Evolutionary conservation across 176 grass and related monocot species (phyloP).

Genomic region (bread wheat (Triticum aestivum)): DNA sequence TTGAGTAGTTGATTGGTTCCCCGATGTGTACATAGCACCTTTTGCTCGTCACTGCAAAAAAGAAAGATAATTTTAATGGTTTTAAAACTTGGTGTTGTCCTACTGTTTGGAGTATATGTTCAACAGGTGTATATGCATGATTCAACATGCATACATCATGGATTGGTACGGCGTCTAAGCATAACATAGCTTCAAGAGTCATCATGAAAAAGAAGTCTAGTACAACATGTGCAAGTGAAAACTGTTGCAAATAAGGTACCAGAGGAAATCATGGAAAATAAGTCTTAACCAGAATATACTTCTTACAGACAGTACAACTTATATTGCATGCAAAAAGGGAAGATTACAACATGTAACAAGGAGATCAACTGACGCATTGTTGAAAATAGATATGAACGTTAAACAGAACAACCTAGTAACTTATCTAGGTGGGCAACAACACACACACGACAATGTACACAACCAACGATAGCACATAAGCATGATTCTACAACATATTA

Average conservation of each 20-base stretch:
- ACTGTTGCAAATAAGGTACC: not conserved
- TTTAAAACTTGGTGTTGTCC: too few relatives aligned
- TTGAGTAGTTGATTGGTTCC: too few relatives aligned
- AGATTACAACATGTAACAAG: not conserved
- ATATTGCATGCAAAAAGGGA: not conserved
- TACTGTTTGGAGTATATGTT: too few relatives aligned
- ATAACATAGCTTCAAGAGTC: conserved; percentile 4
- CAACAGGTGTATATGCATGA: too few relatives aligned
- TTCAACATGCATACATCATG: too few relatives aligned
- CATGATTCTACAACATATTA: not conserved
- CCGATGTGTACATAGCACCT: too few relatives aligned
- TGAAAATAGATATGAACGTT: not conserved
- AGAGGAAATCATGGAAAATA: conserved; percentile 22
- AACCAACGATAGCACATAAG: not conserved
- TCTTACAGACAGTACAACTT: not conserved
- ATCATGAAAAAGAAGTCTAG: too few relatives aligned
- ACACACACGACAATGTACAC: conserved; percentile 2
- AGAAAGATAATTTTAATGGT: too few relatives aligned
- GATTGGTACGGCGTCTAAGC: not conserved
- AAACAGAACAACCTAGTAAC: not conserved
- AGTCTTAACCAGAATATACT: not conserved
- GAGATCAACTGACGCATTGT: not conserved
- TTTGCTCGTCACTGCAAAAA: too few relatives aligned
- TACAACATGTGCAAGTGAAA: conserved; percentile 5
- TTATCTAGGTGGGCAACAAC: not conserved